phyloP scores from a whole-genome alignment of 164 flowering plant species.

The Amborella trichopoda region DNA sequence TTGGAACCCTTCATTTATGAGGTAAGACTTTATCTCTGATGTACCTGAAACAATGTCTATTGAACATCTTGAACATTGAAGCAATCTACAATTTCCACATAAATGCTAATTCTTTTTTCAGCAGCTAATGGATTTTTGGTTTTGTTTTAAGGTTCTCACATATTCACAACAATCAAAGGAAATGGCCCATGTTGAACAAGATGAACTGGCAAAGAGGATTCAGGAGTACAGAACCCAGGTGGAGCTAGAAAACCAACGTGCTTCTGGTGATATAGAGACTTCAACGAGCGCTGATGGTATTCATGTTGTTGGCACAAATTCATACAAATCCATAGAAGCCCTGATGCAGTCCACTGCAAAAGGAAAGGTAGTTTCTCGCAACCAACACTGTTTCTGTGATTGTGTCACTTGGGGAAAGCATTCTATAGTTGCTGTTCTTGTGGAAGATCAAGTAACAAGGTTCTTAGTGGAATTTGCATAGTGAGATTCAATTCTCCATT shows the following conservation, averaged over 20 bases:
- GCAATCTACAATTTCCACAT: no score
- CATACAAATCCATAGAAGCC: constrained; percentile 59
- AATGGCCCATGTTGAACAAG: constrained; percentile 59
- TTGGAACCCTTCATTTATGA: constrained; percentile 86
- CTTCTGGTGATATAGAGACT: constrained; percentile 33
- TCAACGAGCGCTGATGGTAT: constrained; percentile 32
- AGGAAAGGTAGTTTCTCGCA: constrained; percentile 35
- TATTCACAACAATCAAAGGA: constrained; percentile 91
- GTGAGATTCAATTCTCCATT: no score
- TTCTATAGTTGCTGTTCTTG: no score
- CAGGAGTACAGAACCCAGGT: constrained; percentile 86
- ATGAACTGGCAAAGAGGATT: constrained; percentile 78
- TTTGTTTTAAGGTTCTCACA: constrained; percentile 56
- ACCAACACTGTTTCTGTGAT: no score
- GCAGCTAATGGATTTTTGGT: neutral
- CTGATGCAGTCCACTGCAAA: constrained; percentile 52
- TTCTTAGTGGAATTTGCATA: no score
- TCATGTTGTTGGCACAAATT: constrained; percentile 29
- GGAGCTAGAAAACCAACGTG: constrained; percentile 44
- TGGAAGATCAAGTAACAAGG: no score
- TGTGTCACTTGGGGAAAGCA: no score
- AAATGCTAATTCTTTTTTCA: neutral
- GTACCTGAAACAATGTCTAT: no score
- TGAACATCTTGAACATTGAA: no score
- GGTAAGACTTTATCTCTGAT: constrained; percentile 34